Evolutionary conservation across 2,329 filamentous ascomycete species (phyloP), one percentile per base, ranked within the genome.

Genomic region (Didymella pinodella): DNA sequence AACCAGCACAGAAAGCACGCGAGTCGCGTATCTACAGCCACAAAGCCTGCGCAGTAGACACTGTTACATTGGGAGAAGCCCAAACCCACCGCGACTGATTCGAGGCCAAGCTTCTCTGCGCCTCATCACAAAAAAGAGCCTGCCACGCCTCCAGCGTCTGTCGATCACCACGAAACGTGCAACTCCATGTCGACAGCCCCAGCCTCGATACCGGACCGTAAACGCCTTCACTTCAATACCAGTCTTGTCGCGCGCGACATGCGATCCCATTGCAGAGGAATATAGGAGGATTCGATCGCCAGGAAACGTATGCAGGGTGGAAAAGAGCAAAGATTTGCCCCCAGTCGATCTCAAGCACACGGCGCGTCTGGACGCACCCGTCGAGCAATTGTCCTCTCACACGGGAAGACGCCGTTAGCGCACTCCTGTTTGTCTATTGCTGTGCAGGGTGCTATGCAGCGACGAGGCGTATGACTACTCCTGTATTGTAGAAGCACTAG

Each of bases 391-490:
- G 40, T 46, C 36, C 31, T 22, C 31, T 25, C n/a, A 28, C 14
- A 36, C 41, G 22, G 25, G 34, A 36, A 34, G 28, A 46, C n/a
- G 46, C 40, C 46, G 12, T 47, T 41, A 43, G 41, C 41, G 28
- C 50, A 28, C 46, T 20, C 14, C 32, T 41, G 45, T 49, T 48
- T 56, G 54, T 60, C 58, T 50, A 51, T 36, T 47, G 34, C 62
- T 56, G 51, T 59, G 60, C 55, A 57, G 50, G 59, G 61, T 60
- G 63, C 57, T 59, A 62, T 66, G 64, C 65, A 60, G 69, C 65
- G 63, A 63, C 58, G 44, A 63, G 32, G 70, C 67, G 54, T 59
- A 68, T 69, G 65, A 55, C 65, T 65, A 66, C 68, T 65, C 61
- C 54, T 63, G 63, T 59, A 58, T 59, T 47, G 59, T 61, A 51